Evolutionary conservation across 1,139 yeast genomes (phyloP), one percentile per base, ranked within the genome.

Genomic region (Taphrina populina): DNA sequence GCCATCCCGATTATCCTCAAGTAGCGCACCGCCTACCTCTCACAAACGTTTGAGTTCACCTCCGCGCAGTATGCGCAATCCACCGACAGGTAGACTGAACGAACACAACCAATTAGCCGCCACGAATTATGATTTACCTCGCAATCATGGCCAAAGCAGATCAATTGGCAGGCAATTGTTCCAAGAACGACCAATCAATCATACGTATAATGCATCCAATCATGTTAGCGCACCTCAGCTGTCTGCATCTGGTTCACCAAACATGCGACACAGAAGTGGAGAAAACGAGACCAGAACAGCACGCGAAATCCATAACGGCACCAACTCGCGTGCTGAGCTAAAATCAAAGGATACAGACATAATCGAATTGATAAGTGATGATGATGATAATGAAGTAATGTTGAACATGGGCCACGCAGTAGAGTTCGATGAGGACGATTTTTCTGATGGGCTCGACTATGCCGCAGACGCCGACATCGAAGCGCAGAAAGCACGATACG

Each of bases 101-200:
- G 37, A 43, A 21, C 35, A 43, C 37, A 43, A 43, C 15, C 47
- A 43, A 13, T 30, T 43, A 29, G 35, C 47, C n/a, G 29, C 29
- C n/a, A 37, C 19, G 2, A 24, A 13, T 17, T 2, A 2, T 17
- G 47, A 43, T 8, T 19, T 6, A n/a, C 4, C 47, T 6, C 2
- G 34, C 13, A 40, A 4, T 8, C 7, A 27, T 21, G 29, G 17
- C 6, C n/a, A 2, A 2, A 8, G 2, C 15, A 21, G 24, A 17
- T 27, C 30, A 8, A 13, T 37, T 8, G 43, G 43, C 4, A 7
- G 43, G 8, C 30, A 27, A 27, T 27, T 27, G 30, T 27, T 27
- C 11, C 30, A 27, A 11, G 30, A 27, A 27, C 30, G 30, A 8
- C n/a, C n/a, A n/a, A n/a, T n/a, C n/a, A n/a, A n/a, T n/a, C n/a